Evolutionary conservation across 139 green algal species (phyloP).

Genomic region (Chlamydomonas incerta): DNA sequence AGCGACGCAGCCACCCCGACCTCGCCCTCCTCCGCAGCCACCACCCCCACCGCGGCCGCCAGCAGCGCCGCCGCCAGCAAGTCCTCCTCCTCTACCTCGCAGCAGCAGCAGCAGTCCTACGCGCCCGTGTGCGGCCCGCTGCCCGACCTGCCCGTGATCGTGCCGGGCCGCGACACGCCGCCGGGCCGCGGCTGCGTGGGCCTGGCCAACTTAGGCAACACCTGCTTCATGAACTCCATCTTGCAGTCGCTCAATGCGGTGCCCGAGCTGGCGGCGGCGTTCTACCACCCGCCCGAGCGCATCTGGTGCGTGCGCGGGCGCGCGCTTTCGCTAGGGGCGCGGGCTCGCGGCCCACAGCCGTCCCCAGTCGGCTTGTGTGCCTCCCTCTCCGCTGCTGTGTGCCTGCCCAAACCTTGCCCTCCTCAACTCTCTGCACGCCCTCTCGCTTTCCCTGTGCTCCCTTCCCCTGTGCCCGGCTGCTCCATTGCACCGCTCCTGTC

Average conservation of each 20-base stretch:
- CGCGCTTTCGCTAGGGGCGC: neutral
- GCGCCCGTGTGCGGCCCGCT: slow-evolving; percentile 11
- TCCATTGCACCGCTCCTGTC: too few species aligned
- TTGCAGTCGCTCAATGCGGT: slow-evolving; percentile 68
- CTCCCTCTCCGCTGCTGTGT: too few species aligned
- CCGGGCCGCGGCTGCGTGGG: slow-evolving; percentile 62
- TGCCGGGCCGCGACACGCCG: slow-evolving; percentile 1
- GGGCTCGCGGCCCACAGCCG: too few species aligned
- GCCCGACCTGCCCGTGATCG: slow-evolving; percentile 4
- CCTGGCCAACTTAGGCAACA: slow-evolving; percentile 89
- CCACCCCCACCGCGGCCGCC: too few species aligned
- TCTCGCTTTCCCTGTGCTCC: too few species aligned
- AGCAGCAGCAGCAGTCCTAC: neutral
- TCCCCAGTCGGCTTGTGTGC: too few species aligned
- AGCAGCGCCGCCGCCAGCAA: neutral
- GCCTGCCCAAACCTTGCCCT: too few species aligned
- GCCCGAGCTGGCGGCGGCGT: slow-evolving; percentile 50
- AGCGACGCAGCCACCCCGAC: too few species aligned
- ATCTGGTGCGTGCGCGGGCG: neutral
- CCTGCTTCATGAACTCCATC: slow-evolving; percentile 88
- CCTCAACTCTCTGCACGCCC: too few species aligned
- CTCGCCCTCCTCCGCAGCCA: too few species aligned
- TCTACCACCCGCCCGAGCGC: too few species aligned
- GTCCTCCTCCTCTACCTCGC: neutral
- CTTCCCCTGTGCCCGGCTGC: too few species aligned